phyloP scores from a whole-genome alignment of 2,329 filamentous ascomycete species.

The Zopfia rhizophila region DNA sequence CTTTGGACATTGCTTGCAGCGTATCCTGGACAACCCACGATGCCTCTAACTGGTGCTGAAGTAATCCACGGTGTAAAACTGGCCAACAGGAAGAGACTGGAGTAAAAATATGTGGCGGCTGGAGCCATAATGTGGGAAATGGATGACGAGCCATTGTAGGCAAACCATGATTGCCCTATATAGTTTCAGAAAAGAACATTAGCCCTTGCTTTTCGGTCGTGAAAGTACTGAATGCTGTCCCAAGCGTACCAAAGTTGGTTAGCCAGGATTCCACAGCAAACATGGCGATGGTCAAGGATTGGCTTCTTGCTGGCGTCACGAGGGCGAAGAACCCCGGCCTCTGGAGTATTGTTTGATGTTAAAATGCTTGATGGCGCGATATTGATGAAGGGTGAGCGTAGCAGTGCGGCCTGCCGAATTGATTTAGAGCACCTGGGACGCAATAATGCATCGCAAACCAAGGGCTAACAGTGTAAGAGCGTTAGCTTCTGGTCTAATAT shows the following conservation, averaged over 20 bases:
- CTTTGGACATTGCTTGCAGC: constrained; percentile 68
- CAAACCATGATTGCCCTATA: constrained; percentile 43
- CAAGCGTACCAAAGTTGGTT: constrained; percentile 14
- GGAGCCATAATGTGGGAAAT: constrained; percentile 33
- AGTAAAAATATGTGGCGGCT: constrained; percentile 33
- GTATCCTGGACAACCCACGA: constrained; percentile 71
- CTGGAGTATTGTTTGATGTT: constrained; percentile 32
- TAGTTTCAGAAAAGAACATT: constrained; percentile 41
- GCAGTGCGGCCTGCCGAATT: constrained; percentile 21
- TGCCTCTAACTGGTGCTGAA: constrained; percentile 33
- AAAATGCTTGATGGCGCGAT: constrained; percentile 11
- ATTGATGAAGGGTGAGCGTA: background rate
- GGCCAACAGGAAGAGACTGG: constrained; percentile 33
- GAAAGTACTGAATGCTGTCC: constrained; percentile 14
- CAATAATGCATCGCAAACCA: constrained; percentile 1
- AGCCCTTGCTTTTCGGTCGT: constrained; percentile 36
- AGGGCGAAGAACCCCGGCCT: no score
- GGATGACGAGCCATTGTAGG: constrained; percentile 32
- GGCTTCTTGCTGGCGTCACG: constrained; percentile 45
- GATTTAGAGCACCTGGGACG: constrained; percentile 2
- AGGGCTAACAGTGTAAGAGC: no score
- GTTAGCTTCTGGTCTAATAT: no score
- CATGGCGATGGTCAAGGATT: constrained; percentile 15
- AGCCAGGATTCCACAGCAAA: constrained; percentile 20
- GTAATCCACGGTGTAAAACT: constrained; percentile 31